Evolutionary conservation across 2,329 filamentous ascomycete genomes (phyloP).

Genomic region (Drechslerella stenobrocha): DNA sequence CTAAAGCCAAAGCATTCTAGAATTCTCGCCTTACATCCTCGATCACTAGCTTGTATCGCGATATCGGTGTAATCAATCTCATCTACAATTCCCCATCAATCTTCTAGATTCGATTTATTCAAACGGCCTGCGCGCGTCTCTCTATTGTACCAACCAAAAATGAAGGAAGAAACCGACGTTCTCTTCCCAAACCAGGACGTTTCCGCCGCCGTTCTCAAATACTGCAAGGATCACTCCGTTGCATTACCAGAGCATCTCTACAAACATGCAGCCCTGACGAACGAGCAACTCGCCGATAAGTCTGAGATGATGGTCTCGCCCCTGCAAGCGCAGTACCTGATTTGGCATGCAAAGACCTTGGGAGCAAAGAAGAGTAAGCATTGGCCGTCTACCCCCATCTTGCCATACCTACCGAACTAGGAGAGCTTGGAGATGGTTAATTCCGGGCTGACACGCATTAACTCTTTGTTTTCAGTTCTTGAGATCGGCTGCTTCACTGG

Average conservation of each 20-base stretch:
- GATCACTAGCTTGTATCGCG: too few species aligned
- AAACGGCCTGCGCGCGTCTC: too few species aligned
- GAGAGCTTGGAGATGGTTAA: too few species aligned
- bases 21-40: too few species aligned
- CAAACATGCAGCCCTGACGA: slow-evolving; percentile 48
- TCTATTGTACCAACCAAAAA: not conserved
- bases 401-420: too few species aligned
- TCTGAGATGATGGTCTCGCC: slow-evolving; percentile 51
- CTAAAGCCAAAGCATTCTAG: too few species aligned
- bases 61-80: too few species aligned
- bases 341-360: slow-evolving; percentile 48
- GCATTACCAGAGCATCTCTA: slow-evolving; percentile 44
- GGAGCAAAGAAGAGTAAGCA: slow-evolving; percentile 46
- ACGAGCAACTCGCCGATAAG: slow-evolving; percentile 26
- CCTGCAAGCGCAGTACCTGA: slow-evolving; percentile 51
- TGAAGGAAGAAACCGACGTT: slow-evolving; percentile 35
- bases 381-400: not conserved
- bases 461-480: slow-evolving; percentile 52
- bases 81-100: too few species aligned
- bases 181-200: slow-evolving; percentile 50
- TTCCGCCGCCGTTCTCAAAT: slow-evolving; percentile 48
- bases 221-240: slow-evolving; percentile 50
- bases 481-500: slow-evolving; percentile 55
- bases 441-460: too few species aligned
- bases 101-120: too few species aligned